Evolutionary conservation across 2,329 filamentous ascomycete genomes (phyloP), one percentile per base, ranked within the genome.

Genomic region (Annulohypoxylon truncatum): DNA sequence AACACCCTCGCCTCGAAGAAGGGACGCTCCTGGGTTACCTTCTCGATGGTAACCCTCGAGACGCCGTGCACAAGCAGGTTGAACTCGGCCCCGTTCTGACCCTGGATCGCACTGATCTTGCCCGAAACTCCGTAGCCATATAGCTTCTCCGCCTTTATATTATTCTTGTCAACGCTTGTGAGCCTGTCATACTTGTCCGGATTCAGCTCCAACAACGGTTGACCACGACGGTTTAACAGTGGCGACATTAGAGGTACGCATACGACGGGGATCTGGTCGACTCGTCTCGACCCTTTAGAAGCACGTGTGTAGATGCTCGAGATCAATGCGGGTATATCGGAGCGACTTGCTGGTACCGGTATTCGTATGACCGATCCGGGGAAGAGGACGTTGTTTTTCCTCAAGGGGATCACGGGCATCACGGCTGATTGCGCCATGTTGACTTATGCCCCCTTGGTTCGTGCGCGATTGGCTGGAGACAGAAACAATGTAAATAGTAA

Each of bases 311-410:
- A 95, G 65, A 97, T 88, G 72, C 91, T 90, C 18, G 94, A 92
- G 61, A 99, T 89, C 46, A 98, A 87, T 53, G 95, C 92, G 56
- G 93, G 91, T 71, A 98, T 91, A 79, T 98, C 96, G 71, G 93
- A 89, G 54, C 95, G 92, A 78, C 90, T 85, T 35, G 85, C 90
- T 40, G 90, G 89, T 55, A 97, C 90, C 58, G 93, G 89, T 70
- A 98, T 92, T 72, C 94, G 91, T 73, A 97, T 87, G 53, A 94
- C 89, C 61, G 94, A 89, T 67, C 94, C 93, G 3, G 96, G 96
- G 8, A 97, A 87, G 40, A 98, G 88, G 71, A 97, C 92, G 67
- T 89, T 87, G 70, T 91, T 92, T 75, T 90, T 89, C 56, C 93
- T 89, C 44, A 98, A 87, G 35, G 94, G 92, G 71, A 98, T 91